These are phyloP conservation scores for Spizellomyces sp. DNA, from an alignment of 192 early-diverging fungal genomes.

Conservation along the genomic window DNA sequence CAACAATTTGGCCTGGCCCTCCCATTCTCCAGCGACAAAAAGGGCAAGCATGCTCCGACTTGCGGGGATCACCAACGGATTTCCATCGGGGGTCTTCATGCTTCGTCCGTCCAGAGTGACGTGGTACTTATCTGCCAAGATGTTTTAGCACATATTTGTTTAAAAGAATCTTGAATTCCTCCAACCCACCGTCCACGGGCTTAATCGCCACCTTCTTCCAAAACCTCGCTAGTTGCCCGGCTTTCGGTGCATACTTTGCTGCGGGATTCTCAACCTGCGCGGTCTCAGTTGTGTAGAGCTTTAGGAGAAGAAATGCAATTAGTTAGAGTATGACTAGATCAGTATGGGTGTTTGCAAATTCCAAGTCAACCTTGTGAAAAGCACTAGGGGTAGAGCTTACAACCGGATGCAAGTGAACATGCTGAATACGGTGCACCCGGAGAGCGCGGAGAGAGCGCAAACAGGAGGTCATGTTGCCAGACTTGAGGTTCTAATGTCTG, in stretches of 20 bases:
- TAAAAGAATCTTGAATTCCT: not conserved
- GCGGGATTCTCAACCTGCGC: not conserved
- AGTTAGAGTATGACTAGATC: no score
- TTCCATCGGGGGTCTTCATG: conserved; percentile 82
- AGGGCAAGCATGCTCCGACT: conserved; percentile 69
- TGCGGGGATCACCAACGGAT: conserved; percentile 60
- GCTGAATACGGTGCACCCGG: no score
- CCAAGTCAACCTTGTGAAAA: no score
- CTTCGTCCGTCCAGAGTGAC: conserved; percentile 71
- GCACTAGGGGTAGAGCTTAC: no score
- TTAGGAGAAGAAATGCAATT: no score
- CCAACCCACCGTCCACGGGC: conserved; percentile 46
- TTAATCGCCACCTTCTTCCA: conserved; percentile 60
- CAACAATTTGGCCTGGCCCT: conserved; percentile 76
- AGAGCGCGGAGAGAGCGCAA: no score
- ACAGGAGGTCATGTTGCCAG: no score
- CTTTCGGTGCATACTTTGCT: conserved; percentile 23
- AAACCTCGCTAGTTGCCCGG: conserved; percentile 44
- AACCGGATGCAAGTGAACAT: no score
- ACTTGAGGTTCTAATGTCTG: no score
- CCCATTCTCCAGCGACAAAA: conserved; percentile 92
- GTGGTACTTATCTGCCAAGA: conserved; percentile 13
- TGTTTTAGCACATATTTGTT: not conserved
- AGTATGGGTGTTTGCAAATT: no score
- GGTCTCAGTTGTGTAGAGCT: not conserved